phyloP scores from a whole-genome alignment of 192 early-diverging fungal genomes.

The Obelidium mucronatum region DNA sequence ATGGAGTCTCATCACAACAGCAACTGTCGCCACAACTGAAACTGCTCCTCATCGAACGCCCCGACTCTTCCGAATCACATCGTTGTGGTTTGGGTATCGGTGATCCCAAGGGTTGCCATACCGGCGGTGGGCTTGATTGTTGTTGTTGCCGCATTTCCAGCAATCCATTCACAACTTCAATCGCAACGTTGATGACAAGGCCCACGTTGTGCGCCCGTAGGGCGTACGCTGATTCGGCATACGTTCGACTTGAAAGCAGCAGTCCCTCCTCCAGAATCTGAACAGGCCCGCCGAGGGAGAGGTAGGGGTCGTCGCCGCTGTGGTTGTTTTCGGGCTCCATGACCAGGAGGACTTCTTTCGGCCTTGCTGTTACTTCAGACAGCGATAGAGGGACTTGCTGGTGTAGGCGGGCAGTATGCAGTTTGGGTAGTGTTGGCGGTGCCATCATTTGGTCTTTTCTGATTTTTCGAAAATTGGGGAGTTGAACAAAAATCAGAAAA shows the following conservation, averaged over 20 bases:
- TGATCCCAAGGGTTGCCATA: background rate
- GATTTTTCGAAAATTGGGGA: no score
- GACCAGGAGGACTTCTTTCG: no score
- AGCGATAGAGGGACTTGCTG: no score
- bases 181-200: conserved; percentile 79
- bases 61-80: background rate
- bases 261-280: conserved; percentile 71
- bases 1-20: background rate
- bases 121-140: background rate
- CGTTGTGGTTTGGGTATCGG: no score
- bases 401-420: no score
- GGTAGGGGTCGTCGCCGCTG: conserved; percentile 23
- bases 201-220: conserved; percentile 61
- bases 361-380: no score
- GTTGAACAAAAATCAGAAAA: no score
- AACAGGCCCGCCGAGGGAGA: conserved; percentile 54
- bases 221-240: conserved; percentile 51
- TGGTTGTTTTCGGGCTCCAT: no score
- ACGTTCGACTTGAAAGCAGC: conserved; percentile 71
- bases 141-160: background rate
- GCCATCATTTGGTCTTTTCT: no score
- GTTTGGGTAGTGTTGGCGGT: no score
- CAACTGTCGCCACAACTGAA: background rate
- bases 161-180: conserved; percentile 69
- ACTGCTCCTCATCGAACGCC: background rate